Evolutionary conservation across 192 early-diverging fungal genomes (phyloP).

Genomic region (Mortierella alpina): DNA sequence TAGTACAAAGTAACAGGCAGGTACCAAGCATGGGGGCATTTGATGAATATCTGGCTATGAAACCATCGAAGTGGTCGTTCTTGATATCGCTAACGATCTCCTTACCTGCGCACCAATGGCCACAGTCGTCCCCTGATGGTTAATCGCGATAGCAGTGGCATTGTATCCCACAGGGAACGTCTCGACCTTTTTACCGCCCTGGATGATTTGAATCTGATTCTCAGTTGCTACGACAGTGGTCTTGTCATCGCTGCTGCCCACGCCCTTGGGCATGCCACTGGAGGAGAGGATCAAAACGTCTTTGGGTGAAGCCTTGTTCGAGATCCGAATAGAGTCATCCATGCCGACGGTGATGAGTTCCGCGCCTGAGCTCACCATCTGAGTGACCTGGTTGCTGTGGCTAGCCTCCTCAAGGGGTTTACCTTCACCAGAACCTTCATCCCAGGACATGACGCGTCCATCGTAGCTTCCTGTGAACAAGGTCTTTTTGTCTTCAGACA

Average conservation of each 20-base stretch:
- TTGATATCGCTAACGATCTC: background rate
- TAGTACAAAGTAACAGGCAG: constrained; percentile 18
- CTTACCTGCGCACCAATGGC: constrained; percentile 76
- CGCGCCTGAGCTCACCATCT: constrained; percentile 57
- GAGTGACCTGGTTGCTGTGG: constrained; percentile 82
- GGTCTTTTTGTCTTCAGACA: constrained; percentile 58
- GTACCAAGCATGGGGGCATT: background rate
- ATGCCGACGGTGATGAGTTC: constrained; percentile 74
- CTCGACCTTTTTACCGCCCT: constrained; percentile 54
- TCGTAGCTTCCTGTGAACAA: constrained; percentile 94
- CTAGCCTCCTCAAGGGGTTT: constrained; percentile 67
- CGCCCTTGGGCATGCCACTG: constrained; percentile 61
- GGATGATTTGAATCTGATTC: constrained; percentile 63
- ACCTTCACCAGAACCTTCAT: constrained; percentile 53
- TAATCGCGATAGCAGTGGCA: constrained; percentile 68
- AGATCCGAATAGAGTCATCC: constrained; percentile 75
- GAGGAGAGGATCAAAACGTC: constrained; percentile 61
- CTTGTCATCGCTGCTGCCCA: constrained; percentile 62
- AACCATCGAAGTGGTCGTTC: constrained; percentile 2
- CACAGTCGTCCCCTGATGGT: constrained; percentile 58
- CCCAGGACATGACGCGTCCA: constrained; percentile 88
- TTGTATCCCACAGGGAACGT: constrained; percentile 55
- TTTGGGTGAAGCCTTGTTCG: constrained; percentile 20
- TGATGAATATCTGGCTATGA: background rate
- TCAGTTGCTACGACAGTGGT: constrained; percentile 65